Conservation (phyloP, 164 flowering plant genomes). For the Tinospora cordifolia region DNA sequence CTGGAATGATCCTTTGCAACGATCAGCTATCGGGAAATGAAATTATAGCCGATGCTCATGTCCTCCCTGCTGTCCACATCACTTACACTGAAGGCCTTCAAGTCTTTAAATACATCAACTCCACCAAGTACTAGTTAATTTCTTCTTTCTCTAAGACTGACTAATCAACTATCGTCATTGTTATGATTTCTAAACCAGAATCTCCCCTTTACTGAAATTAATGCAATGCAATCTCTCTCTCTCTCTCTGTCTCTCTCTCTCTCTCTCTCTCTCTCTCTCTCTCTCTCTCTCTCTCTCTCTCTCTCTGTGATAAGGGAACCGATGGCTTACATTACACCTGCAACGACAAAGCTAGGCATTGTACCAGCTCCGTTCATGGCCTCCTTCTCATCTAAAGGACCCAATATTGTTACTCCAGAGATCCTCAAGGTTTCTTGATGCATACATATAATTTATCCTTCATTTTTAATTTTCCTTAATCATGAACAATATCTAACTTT, state of each 20-base stretch:
- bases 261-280: neutral
- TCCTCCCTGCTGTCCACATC: conserved; percentile 47
- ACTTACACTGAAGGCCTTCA: conserved; percentile 28
- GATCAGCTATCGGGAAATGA: conserved; percentile 29
- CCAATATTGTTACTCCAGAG: conserved; percentile 53
- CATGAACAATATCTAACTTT: neutral
- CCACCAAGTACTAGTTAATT: conserved; percentile 29
- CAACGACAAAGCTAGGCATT: conserved; percentile 28
- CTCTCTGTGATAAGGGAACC: conserved; percentile 34
- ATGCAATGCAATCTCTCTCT: neutral
- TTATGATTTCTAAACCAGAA: neutral
- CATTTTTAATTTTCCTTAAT: neutral
- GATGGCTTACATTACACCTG: conserved; percentile 39
- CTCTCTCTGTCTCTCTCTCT: neutral
- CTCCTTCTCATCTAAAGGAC: conserved; percentile 74
- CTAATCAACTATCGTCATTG: neutral
- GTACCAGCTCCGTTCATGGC: conserved; percentile 83
- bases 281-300: neutral
- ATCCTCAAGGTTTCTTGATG: conserved; percentile 58
- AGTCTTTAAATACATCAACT: conserved; percentile 39
- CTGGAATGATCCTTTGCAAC: conserved; percentile 49
- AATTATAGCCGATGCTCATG: conserved; percentile 34
- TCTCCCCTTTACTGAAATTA: neutral
- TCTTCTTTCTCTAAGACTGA: neutral
- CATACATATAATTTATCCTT: neutral